phyloP scores from a whole-genome alignment of 306 rosid genomes.

The Cucurbita pepo region DNA sequence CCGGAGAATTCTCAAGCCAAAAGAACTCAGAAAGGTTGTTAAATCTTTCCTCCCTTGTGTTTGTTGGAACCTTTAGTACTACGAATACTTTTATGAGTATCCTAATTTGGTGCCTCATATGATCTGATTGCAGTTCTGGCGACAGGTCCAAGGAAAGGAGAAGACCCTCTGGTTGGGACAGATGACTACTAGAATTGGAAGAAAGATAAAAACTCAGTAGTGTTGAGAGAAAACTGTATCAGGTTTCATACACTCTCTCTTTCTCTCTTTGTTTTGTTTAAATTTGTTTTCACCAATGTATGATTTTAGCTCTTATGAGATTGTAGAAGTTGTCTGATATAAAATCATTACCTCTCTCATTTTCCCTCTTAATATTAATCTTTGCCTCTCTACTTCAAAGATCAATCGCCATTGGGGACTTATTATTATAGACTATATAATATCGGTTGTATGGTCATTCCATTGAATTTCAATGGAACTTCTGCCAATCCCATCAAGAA shows the following conservation, averaged over 20 bases:
- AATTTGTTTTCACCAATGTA: background rate
- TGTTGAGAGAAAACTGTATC: conserved; percentile 11
- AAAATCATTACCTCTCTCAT: background rate
- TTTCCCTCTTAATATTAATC: background rate
- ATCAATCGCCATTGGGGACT: no score
- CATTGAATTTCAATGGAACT: no score
- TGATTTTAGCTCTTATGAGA: background rate
- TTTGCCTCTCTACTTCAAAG: background rate
- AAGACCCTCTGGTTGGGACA: conserved; percentile 89
- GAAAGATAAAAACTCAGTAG: background rate
- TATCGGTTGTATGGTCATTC: no score
- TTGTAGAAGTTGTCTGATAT: background rate
- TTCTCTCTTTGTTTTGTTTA: background rate
- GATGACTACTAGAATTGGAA: conserved; percentile 20
- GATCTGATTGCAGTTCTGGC: conserved; percentile 37
- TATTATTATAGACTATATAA: no score
- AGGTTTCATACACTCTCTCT: background rate
- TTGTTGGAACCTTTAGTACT: background rate
- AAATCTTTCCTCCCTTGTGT: background rate
- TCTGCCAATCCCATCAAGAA: no score
- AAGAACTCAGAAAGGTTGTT: conserved; percentile 47
- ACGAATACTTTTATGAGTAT: background rate
- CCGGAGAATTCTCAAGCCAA: conserved; percentile 31
- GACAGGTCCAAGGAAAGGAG: conserved; percentile 67
- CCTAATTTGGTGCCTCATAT: conserved; percentile 23